These are phyloP conservation scores for Tulasnella calospora DNA, from an alignment of 768 basidiomycete species.

Conservation along the genomic window DNA sequence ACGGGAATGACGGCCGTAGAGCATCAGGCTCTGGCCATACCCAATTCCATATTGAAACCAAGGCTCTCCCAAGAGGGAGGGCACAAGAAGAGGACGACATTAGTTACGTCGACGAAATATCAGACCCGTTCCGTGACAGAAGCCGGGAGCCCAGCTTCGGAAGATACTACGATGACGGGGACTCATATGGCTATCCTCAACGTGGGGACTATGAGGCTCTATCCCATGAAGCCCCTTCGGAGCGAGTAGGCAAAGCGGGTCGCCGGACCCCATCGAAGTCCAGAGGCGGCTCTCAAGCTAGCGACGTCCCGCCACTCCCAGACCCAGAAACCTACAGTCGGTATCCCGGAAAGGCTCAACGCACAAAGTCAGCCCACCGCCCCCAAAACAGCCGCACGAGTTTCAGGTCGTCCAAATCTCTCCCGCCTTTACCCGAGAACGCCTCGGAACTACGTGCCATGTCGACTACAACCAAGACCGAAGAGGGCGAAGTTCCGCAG, in stretches of 20 bases:
- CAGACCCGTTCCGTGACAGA: neutral
- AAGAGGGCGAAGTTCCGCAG: neutral
- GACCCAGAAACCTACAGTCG: neutral
- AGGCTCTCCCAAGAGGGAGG: neutral
- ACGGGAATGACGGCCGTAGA: neutral
- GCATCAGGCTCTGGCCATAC: slow-evolving; percentile 5
- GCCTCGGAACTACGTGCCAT: neutral
- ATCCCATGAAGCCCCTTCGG: neutral
- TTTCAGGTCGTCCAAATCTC: neutral
- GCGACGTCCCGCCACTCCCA: neutral
- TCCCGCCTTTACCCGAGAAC: slow-evolving; percentile 8
- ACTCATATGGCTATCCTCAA: neutral
- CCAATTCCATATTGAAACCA: neutral
- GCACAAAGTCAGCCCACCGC: neutral
- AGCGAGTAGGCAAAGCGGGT: neutral
- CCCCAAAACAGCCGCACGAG: neutral
- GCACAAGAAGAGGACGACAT: neutral
- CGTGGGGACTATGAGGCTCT: neutral
- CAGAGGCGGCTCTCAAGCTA: neutral
- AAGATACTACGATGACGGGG: neutral
- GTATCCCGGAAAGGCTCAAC: neutral
- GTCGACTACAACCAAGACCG: neutral
- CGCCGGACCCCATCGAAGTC: neutral
- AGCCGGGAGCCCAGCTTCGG: neutral
- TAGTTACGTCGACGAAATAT: neutral